Evolutionary conservation across 371 early-diverging fungal genomes (phyloP), one percentile per base, ranked within the genome.

Genomic region (Mucor indicus): DNA sequence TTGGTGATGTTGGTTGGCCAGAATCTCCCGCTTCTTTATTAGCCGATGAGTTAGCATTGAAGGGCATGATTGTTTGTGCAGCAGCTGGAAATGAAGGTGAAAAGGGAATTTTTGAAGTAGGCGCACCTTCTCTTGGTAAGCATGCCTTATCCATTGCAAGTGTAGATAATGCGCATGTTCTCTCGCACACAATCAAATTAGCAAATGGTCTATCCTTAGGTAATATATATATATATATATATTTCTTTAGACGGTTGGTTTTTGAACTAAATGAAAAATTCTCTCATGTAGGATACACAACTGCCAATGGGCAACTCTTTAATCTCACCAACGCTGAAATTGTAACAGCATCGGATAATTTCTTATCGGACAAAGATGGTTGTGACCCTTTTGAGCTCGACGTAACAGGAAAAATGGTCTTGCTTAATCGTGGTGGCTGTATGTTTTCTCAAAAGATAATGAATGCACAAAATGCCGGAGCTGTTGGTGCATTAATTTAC

Each of bases 1-100:
- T 72, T 8, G 75, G 72, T 1, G 73, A 72, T 51, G 31, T 58
- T 6, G 72, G 73, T 20, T 75, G 74, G 75, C 67, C 75, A 2
- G 68, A 70, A 20, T 70, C 71, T 0, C 71, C 75, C 19, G 53
- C 63, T 8, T 62, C 75, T 10, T 17, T 67, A 6, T 36, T 75
- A 16, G 71, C 71, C 0, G 69, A 75, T 49, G 57, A 56, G 5
- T 41, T 70, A 10, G 45, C 68, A 2, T 21, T 60, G 12, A 50
- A 55, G 23, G 75, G 75, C 8, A 60, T 64, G 63, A 50, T 54
- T 44, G 69, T 75, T 4, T 47, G 53, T 33, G 73, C 73, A 13
- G 80, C 92, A 3, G 77, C 75, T 17, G 91, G 92, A 6, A 92
- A 92, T 67, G 77, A 80, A 37, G 91, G 90, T 13, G 44, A 54